Evolutionary conservation across 768 basidiomycete species (phyloP), one percentile per base, ranked within the genome.

Genomic region (Pisolithus albus): DNA sequence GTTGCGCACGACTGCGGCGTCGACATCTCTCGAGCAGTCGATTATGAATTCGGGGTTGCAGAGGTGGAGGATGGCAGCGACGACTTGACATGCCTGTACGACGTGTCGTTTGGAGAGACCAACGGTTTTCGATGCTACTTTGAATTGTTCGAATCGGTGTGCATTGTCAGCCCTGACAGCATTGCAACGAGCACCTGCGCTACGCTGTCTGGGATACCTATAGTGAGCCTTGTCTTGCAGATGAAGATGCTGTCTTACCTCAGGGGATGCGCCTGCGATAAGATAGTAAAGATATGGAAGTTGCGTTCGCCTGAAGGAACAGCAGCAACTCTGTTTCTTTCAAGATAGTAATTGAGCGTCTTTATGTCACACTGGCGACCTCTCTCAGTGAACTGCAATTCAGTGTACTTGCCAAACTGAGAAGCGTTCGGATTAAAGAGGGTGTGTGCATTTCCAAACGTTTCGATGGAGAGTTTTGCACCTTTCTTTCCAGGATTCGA

Each of bases 201-300:
- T 75, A 52, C 86, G 77, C 61, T 86, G 82, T 4, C 89, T 89
- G 4, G 97, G 81, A 64, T 94, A 97, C 2, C 92, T 81, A 59
- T 92, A 99, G 7, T 81, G 78, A 1, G 81, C 79, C 65, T 85
- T 86, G 63, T 95, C 88, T 47, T 79, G 70, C 8, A 99, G 78
- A 55, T 88, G 86, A 48, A 98, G 79, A 64, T 94, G 92, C 26
- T 88, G 82, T 13, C 89, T 75, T 65, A 98, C 96, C 61, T 98
- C 96, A 0, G 80, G 62, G 0, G 86, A 82, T 1, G 93, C 92
- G 23, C 96, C 95, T 0, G 92, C 87, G 52, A 94, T 83, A 61
- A 99, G 81, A 67, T 96, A 96, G 65, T 98, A 97, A 70, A 96
- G 34, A 95, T 92, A 67, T 99, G 93, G 66, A 98, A 97, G 58